Evolutionary conservation across 1,139 yeast species (phyloP).

Genomic region (Pneumocystis oryctolagi): DNA sequence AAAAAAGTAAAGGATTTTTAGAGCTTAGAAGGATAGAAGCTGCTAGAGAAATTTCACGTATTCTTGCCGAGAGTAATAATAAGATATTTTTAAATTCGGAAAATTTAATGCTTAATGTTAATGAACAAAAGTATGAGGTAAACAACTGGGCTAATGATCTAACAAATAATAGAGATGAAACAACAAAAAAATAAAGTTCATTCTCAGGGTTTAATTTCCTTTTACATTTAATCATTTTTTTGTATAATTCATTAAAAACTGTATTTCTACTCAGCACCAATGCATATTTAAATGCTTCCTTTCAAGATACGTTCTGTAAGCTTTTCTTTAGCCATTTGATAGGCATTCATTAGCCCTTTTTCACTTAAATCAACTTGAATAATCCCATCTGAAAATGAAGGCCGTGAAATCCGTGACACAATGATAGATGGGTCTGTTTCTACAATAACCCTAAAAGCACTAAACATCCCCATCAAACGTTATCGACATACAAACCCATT

Average conservation of each 20-base stretch:
- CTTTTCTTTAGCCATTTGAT: conserved; percentile 77
- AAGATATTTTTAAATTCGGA: conserved; percentile 82
- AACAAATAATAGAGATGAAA: not conserved
- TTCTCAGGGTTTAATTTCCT: not conserved
- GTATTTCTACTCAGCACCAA: not conserved
- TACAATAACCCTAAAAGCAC: conserved; percentile 53
- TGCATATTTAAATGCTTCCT: not conserved
- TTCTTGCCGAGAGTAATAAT: conserved; percentile 77
- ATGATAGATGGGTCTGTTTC: conserved; percentile 81
- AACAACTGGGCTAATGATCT: not conserved
- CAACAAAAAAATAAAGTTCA: not conserved
- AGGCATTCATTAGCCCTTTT: conserved; percentile 75
- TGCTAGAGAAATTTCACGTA: conserved; percentile 85
- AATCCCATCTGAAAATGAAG: conserved; percentile 46
- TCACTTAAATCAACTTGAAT: conserved; percentile 69
- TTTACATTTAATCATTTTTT: not conserved
- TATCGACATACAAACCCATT: conserved; percentile 27
- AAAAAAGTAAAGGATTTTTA: conserved; percentile 54
- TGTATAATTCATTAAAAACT: not conserved
- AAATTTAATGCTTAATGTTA: conserved; percentile 78
- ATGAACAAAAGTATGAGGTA: conserved; percentile 18
- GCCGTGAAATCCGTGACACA: conserved; percentile 78
- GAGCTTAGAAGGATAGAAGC: conserved; percentile 94
- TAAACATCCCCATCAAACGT: not conserved
- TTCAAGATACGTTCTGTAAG: conserved; percentile 57